Base-by-base conservation (phyloP, 345 rosid species). In the Viola odorata region DNA sequence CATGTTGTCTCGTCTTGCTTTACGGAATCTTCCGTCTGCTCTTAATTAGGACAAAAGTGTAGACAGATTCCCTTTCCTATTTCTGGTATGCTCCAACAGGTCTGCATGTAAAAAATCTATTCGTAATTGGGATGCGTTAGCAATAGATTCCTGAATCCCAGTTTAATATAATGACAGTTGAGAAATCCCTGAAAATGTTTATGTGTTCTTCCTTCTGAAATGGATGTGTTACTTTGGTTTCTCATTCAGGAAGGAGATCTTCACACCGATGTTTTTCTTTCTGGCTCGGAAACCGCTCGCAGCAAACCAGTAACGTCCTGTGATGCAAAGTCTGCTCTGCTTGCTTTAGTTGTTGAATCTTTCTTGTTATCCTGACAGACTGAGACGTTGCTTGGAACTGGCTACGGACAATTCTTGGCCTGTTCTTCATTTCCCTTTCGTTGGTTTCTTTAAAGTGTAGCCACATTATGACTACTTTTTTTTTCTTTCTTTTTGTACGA, bases 181-280 rank as follows among this genome's bases (percentile, higher is more conserved):
- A n/a, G n/a, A n/a, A n/a, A n/a, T n/a, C n/a, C n/a, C n/a, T n/a
- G n/a, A n/a, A n/a, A n/a, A n/a, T n/a, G n/a, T n/a, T n/a, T n/a
- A n/a, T n/a, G n/a, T n/a, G n/a, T n/a, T n/a, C n/a, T n/a, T n/a
- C n/a, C n/a, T n/a, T n/a, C n/a, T n/a, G n/a, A n/a, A 3, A 0
- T 45, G 12, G 45, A 44, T n/a, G 7, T 17, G 54, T 10, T 49
- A 8, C 13, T 36, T 6, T 23, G n/a, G 38, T 45, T 48, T n/a
- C 15, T 14, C 47, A 68, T 56, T 6, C 87, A 94, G 96, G 95
- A 90, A 76, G 72, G 99, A 88, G 82, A 94, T 94, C 8, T 94
- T 94, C 78, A 90, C 99, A 0, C 97, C 99, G 3, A 65, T 90
- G 95, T 94, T 86, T 72, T 94, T 94, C 97, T 88, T 94, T 75